Base-by-base conservation (phyloP, 2,329 filamentous ascomycete genomes). In the Pezicula neosporulosa region DNA sequence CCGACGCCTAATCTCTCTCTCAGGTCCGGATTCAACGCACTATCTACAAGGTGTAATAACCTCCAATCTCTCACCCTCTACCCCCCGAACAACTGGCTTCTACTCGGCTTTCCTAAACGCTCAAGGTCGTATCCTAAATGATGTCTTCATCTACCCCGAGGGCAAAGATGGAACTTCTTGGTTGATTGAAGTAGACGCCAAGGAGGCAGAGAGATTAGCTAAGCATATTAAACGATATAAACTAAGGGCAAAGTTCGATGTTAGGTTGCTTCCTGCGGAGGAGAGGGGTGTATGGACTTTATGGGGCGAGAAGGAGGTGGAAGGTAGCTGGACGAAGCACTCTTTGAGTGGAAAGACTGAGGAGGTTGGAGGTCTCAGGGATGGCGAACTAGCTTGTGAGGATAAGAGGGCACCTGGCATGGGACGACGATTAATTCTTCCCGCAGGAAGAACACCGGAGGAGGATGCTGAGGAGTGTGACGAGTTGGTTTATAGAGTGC, bases 11-110 rank as follows among this genome's bases (percentile, higher is more conserved):
- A 85, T 99, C 59, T 86, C 86, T 38, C 75, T 97, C 56, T 81
- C 85, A 15, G 94, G 94, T 3, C 77, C 77, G 3, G 93, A 97
- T 63, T 85, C 90, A 30, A 80, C 87, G 44, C 86, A 87, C 60
- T 97, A 92, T 70, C 80, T 99, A 2, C 91, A 97, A 68, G 92
- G 93, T 49, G 82, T 96, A 51, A 81, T 94, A 57, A 96, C 93
- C 56, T 87, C 85, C 56, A 80, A 90, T 56, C 68, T 81, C 48
- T 70, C 78, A 0, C 63, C 72, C 7, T 64, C 68, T 46, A 54
- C 53, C 8, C 52, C 71, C 2, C 68, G 69, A 21, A 63, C 60
- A 3, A 70, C 73, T 1, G 86, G 83, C 4, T 85, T 87, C 67
- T 97, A 96, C 70, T 79, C 87, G 6, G 90, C 85, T 0, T 96